Evolutionary conservation across 148 eudicot genomes (phyloP).

Genomic region (Camellia sinensis): DNA sequence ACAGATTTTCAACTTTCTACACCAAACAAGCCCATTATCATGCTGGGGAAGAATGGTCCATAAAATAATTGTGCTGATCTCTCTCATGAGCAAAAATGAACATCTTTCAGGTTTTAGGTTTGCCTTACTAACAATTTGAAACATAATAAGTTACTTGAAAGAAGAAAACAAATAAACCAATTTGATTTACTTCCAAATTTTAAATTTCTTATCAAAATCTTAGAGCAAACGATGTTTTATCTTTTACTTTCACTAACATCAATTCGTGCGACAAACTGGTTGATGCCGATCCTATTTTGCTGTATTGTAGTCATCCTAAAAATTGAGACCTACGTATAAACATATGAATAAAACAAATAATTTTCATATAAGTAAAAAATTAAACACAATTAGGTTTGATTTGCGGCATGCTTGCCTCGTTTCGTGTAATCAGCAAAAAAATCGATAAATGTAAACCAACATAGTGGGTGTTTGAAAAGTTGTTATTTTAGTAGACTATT

Average conservation of each 20-base stretch:
- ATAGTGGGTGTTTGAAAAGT: too few species aligned
- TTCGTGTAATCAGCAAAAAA: neutral
- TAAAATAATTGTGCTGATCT: too few species aligned
- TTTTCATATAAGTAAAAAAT: neutral
- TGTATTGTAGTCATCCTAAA: conserved; percentile 54
- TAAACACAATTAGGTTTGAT: neutral
- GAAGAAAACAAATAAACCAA: too few species aligned
- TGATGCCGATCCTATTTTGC: conserved; percentile 36
- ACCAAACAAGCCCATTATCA: too few species aligned
- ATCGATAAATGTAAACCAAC: neutral
- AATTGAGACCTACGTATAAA: conserved; percentile 57
- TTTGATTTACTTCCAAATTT: too few species aligned
- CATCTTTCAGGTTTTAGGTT: too few species aligned
- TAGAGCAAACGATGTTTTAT: neutral
- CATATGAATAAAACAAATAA: neutral
- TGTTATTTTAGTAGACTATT: too few species aligned
- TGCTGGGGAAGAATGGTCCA: too few species aligned
- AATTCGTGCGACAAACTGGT: conserved; percentile 78
- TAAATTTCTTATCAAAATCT: neutral
- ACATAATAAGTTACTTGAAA: too few species aligned
- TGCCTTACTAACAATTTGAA: too few species aligned
- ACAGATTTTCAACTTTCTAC: too few species aligned
- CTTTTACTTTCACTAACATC: conserved; percentile 19
- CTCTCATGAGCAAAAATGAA: too few species aligned
- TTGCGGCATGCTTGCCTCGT: neutral